Evolutionary conservation across 805 yeast genomes (phyloP), one percentile per base, ranked within the genome.

Genomic region (Nakazawaea sp.): DNA sequence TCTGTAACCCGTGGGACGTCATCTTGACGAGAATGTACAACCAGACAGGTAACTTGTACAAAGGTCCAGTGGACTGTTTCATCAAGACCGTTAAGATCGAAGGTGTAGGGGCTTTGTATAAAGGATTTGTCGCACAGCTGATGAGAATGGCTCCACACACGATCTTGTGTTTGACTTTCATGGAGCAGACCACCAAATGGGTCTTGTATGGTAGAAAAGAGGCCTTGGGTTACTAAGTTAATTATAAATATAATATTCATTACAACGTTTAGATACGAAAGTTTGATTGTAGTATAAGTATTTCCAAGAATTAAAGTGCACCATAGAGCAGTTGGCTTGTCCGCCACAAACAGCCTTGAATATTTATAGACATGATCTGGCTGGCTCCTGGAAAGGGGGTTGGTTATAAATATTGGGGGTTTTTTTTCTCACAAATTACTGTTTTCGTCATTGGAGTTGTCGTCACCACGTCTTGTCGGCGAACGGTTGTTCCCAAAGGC

Each of bases 1-100:
- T 86, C 23, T 90, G 92, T 97, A 92, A 89, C 57, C 97, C 98
- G 12, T 88, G 96, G 76, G 98, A 92, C 59, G 97, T 92, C 31
- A 72, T 92, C 36, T 67, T 92, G 61, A 92, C 98, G 1, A 76
- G 98, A 64, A 81, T 92, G 57, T 92, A 90, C 62, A 92, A 92
- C 61, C 97, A 92, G 58, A 84, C 81, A 59, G 96, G 95, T 33
- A 72, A 84, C 51, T 71, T 83, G 36, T 92, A 92, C 62, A 70
- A 65, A 35, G 95, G 95, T 8, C 94, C 96, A 2, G 47, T 88
- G 18, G 98, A 92, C 61, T 92, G 98, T 66, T 66, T 89, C 38
- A 51, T 75, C 38, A 90, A 92, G 61, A 89, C 97, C 0, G 72
- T 89, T 20, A 69, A 62, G 41, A 65, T 75, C 17, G 98, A 92